These are phyloP conservation scores for Colletotrichum shisoi DNA, from an alignment of 2,329 filamentous ascomycete genomes.

Conservation along the genomic window DNA sequence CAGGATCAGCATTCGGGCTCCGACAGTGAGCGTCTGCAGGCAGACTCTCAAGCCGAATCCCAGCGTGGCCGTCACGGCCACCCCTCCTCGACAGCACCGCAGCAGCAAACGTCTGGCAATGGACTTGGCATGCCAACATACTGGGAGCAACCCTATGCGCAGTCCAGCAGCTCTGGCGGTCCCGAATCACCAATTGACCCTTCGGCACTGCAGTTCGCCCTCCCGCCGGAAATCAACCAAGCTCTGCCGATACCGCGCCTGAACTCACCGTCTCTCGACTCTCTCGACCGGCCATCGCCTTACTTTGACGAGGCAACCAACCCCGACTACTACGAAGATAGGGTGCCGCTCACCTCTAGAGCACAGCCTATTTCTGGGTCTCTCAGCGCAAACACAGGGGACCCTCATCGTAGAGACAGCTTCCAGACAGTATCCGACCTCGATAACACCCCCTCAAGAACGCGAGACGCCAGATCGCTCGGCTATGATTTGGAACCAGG, in stretches of 20 bases:
- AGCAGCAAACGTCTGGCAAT: constrained; percentile 43
- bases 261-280: constrained; percentile 43
- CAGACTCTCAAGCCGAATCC: constrained; percentile 32
- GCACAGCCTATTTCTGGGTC: constrained; percentile 64
- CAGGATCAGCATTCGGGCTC: constrained; percentile 17
- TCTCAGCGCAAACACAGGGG: constrained; percentile 52
- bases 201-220: constrained; percentile 61
- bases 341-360: constrained; percentile 63
- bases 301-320: constrained; percentile 49
- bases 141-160: constrained; percentile 60
- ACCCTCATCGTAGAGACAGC: constrained; percentile 59
- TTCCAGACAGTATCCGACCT: constrained; percentile 65
- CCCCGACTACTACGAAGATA: constrained; percentile 63
- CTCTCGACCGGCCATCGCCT: constrained; percentile 46
- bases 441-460: constrained; percentile 62
- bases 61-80: constrained; percentile 28
- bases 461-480: constrained; percentile 62
- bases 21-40: constrained; percentile 38
- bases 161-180: constrained; percentile 49
- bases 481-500: constrained; percentile 65
- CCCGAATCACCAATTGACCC: constrained; percentile 62
- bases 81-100: constrained; percentile 13
- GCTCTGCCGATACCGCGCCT: constrained; percentile 36
- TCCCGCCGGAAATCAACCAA: constrained; percentile 61
- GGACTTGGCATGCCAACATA: constrained; percentile 59